Conservation (phyloP, 2,329 filamentous ascomycete genomes). For the Penicillium sp. region DNA sequence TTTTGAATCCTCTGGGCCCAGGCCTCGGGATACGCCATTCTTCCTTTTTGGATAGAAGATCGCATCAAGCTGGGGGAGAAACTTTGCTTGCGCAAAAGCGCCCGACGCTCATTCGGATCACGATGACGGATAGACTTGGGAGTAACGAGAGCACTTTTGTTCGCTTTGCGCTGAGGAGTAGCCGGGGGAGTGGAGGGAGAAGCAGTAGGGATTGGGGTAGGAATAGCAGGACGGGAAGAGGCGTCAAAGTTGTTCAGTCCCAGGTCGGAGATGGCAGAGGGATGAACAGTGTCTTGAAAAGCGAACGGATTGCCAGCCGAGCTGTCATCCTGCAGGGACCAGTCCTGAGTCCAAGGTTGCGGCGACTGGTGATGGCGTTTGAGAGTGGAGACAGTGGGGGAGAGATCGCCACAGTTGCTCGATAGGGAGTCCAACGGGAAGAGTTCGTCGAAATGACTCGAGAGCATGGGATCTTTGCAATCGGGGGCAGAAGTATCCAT, state of each 20-base stretch:
- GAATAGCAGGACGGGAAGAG: slow-evolving; percentile 30
- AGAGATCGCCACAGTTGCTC: slow-evolving; percentile 56
- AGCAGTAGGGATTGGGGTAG: slow-evolving; percentile 26
- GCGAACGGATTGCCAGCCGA: slow-evolving; percentile 37
- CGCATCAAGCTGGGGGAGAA: slow-evolving; percentile 59
- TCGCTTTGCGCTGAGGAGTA: slow-evolving; percentile 41
- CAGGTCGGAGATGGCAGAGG: slow-evolving; percentile 39
- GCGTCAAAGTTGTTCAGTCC: slow-evolving; percentile 39
- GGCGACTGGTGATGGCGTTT: slow-evolving; percentile 48
- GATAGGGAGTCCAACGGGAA: slow-evolving; percentile 55
- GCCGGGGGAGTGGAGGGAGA: slow-evolving; percentile 44
- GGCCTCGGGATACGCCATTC: slow-evolving; percentile 48
- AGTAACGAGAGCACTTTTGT: slow-evolving; percentile 43
- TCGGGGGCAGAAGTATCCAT: slow-evolving; percentile 58
- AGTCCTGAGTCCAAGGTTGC: slow-evolving; percentile 59
- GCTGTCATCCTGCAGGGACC: slow-evolving; percentile 56
- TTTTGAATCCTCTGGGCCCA: slow-evolving; percentile 61
- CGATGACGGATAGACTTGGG: slow-evolving; percentile 46
- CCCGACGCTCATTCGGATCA: slow-evolving; percentile 47
- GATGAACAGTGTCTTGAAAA: slow-evolving; percentile 46
- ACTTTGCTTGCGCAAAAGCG: slow-evolving; percentile 47
- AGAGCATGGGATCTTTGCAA: slow-evolving; percentile 53
- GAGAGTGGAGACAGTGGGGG: slow-evolving; percentile 53
- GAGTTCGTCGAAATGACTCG: slow-evolving; percentile 56
- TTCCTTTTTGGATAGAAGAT: slow-evolving; percentile 52